These are phyloP conservation scores for Fonsecaea multimorphosa DNA, from an alignment of 2,329 filamentous ascomycete species.

Conservation along the genomic window DNA sequence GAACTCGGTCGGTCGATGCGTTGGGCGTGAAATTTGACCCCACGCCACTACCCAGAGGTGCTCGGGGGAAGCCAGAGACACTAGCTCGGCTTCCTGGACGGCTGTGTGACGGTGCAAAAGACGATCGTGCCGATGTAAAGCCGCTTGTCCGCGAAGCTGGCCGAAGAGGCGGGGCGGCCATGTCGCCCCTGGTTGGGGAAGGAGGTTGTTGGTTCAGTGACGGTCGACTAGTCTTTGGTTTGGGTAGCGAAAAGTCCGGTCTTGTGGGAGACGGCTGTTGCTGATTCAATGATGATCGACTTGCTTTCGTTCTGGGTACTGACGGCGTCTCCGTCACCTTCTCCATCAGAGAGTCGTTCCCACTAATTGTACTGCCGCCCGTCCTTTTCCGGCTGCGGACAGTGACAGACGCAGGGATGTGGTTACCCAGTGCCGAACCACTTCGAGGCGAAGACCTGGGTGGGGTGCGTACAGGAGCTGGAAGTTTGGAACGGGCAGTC, in stretches of 20 bases:
- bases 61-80: constrained; percentile 33
- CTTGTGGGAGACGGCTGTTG: constrained; percentile 56
- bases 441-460: constrained; percentile 78
- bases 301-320: constrained; percentile 46
- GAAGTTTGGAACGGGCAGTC: constrained; percentile 86
- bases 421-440: constrained; percentile 56
- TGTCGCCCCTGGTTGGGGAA: constrained; percentile 45
- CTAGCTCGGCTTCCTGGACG: constrained; percentile 39
- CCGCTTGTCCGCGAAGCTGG: constrained; percentile 41
- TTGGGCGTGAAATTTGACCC: constrained; percentile 36
- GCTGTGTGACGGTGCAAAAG: constrained; percentile 36
- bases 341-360: constrained; percentile 47
- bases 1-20: constrained; percentile 40
- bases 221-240: constrained; percentile 58
- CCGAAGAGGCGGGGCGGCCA: constrained; percentile 37
- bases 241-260: constrained; percentile 29
- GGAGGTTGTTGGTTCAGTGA: constrained; percentile 64
- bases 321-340: constrained; percentile 36
- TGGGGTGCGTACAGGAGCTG: constrained; percentile 77
- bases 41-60: constrained; percentile 30
- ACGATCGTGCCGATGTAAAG: constrained; percentile 30
- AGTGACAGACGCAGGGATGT: constrained; percentile 63
- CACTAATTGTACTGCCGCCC: constrained; percentile 58
- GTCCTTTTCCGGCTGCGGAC: constrained; percentile 72
- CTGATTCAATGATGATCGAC: constrained; percentile 64